phyloP scores from a whole-genome alignment of 208 protist species.

The Tritrichomonas foetus region DNA sequence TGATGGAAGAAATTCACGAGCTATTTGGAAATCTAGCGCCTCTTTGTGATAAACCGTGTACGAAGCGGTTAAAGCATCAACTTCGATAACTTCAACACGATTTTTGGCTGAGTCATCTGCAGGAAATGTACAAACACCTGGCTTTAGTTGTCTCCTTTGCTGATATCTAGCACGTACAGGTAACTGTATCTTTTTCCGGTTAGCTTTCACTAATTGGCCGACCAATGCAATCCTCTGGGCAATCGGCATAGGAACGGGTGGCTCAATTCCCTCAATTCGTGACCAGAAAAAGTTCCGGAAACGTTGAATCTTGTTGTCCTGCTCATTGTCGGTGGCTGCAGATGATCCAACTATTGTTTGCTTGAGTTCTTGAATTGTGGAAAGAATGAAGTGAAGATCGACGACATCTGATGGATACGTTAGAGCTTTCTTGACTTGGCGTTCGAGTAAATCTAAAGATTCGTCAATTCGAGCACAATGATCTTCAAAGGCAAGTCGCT shows the following conservation, averaged over 20 bases:
- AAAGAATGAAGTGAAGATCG: not conserved
- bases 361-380: not conserved
- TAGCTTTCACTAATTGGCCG: not conserved
- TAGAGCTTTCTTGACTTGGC: not conserved
- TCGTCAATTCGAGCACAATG: not conserved
- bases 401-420: conserved; percentile 18
- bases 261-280: not conserved
- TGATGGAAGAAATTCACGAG: not conserved
- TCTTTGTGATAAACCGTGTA: conserved; percentile 16
- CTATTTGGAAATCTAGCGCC: not conserved
- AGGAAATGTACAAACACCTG: not conserved
- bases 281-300: not conserved
- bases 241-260: not conserved
- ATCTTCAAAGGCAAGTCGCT: not conserved
- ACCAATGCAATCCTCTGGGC: not conserved
- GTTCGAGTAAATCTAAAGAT: not conserved
- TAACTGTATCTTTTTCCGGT: not conserved
- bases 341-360: conserved; percentile 18
- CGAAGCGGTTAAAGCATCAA: not conserved
- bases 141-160: not conserved
- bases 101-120: not conserved
- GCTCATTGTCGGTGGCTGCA: not conserved
- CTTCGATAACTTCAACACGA: not conserved
- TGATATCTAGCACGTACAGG: not conserved
- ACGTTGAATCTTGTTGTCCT: not conserved